phyloP scores from a whole-genome alignment of 306 rosid genomes.

The Vachellia collinsii region DNA sequence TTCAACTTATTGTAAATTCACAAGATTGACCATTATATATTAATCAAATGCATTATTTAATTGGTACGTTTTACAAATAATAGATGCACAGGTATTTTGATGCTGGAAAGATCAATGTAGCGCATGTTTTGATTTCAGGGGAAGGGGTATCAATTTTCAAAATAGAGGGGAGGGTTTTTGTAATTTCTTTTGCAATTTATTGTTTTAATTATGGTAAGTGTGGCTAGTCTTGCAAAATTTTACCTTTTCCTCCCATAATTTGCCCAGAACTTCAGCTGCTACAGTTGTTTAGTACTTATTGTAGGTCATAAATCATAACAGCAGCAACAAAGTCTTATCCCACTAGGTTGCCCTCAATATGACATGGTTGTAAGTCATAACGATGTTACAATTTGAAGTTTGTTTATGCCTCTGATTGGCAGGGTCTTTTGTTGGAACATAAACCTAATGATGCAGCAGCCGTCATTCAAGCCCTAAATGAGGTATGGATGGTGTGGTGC shows the following conservation, averaged over 20 bases:
- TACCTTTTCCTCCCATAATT: slow-evolving; percentile 15
- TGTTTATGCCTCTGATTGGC: slow-evolving; percentile 26
- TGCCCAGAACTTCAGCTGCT: slow-evolving; percentile 6
- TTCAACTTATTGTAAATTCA: not conserved
- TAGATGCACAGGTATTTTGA: not conserved
- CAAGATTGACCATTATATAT: not conserved
- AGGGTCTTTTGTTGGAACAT: slow-evolving; percentile 77
- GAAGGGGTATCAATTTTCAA: not conserved
- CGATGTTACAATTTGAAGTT: slow-evolving; percentile 4
- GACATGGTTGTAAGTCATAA: not conserved
- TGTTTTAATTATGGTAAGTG: slow-evolving; percentile 15
- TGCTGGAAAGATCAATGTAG: not conserved
- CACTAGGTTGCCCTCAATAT: too few relatives aligned
- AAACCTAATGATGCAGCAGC: slow-evolving; percentile 78
- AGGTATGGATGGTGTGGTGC: slow-evolving; percentile 49
- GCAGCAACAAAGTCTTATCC: too few relatives aligned
- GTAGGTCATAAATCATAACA: slow-evolving; percentile 12
- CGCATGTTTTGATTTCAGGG: not conserved
- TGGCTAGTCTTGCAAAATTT: slow-evolving; percentile 4
- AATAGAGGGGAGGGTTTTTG: not conserved
- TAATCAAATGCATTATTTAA: not conserved
- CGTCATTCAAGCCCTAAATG: slow-evolving; percentile 65
- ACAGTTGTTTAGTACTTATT: slow-evolving; percentile 15
- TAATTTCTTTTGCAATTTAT: not conserved
- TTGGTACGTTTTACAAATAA: not conserved